A percentile compares a stretch with the other conserved stretches of the same genome.
Conservation (phyloP, 257 asterid genomes). For the Solanum tarapatanum region DNA sequence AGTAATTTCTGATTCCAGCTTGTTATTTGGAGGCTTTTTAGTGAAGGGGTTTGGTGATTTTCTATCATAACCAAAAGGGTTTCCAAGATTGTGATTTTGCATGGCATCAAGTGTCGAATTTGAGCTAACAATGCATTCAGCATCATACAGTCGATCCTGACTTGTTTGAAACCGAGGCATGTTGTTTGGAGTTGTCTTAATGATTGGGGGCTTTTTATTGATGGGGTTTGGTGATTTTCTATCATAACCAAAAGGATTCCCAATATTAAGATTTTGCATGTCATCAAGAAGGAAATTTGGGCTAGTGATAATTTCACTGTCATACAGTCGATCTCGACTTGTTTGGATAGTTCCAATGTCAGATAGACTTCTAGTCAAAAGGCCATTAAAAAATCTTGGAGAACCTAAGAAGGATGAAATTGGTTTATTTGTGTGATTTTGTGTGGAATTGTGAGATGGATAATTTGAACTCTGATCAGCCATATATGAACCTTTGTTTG, state of each 20-base stretch:
- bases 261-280: slow-evolving; percentile 28
- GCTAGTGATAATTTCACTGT: slow-evolving; percentile 23
- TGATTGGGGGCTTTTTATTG: neutral
- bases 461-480: slow-evolving; percentile 23
- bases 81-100: slow-evolving; percentile 27
- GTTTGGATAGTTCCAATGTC: slow-evolving; percentile 15
- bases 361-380: slow-evolving; percentile 26
- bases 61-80: slow-evolving; percentile 39
- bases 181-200: neutral
- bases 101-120: slow-evolving; percentile 61
- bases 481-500: slow-evolving; percentile 42
- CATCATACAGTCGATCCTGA: slow-evolving; percentile 2
- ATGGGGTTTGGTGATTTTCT: neutral
- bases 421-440: slow-evolving; percentile 28
- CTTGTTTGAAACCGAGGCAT: neutral
- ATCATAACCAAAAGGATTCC: slow-evolving; percentile 41
- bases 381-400: slow-evolving; percentile 53
- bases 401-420: slow-evolving; percentile 53
- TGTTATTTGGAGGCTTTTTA: neutral
- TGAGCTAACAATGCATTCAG: slow-evolving; percentile 27
- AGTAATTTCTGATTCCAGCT: neutral
- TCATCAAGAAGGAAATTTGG: slow-evolving; percentile 72
- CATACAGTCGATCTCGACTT: neutral
- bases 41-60: neutral
- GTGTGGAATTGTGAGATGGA: slow-evolving; percentile 18